Evolutionary conservation across 768 basidiomycete genomes (phyloP), one percentile per base, ranked within the genome.

Genomic region (Rhodotorula sphaerocarpa): DNA sequence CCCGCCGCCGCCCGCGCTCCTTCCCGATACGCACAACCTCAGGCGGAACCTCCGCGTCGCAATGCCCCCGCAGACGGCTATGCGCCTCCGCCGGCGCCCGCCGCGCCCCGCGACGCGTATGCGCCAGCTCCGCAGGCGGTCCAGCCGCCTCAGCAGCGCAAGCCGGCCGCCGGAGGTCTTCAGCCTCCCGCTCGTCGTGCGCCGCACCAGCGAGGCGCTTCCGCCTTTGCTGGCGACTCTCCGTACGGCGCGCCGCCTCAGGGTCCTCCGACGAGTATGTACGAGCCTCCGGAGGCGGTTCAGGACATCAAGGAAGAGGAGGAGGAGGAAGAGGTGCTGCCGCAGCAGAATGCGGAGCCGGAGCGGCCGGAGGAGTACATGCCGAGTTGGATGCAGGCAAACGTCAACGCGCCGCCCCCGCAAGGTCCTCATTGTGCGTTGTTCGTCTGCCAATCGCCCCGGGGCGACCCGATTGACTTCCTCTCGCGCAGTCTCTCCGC

Each of bases 301-400:
- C n/a, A 33, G 25, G 25, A 51, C 44, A 59, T 62, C 57, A 39
- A 55, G 53, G 65, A 66, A 46, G 65, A 66, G 36, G 54, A 56
- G 10, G 59, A 66, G 23, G 60, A 61, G 21, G 47, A 50, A 33
- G 50, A 51, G 50, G n/a, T 51, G 18, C 50, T 34, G 34, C 50
- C 2, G 10, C 5, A 23, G n/a, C 0, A 51, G 46, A 34, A 45
- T 31, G 27, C n/a, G 12, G 36, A 39, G 36, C 36, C 36, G 36
- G 46, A 51, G n/a, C 33, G 21, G 27, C 25, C 34, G 7, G 57
- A 59, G 50, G 58, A 65, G 1, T 28, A 51, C 28, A 57, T 65
- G 14, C 63, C 63, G 42, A 59, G 58, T 28, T 65, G 63, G 63
- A 65, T 65, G 63, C 63, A 65, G 50, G 50, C 48, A 12, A 52